Base-by-base conservation (phyloP, 495 filamentous ascomycete species). In the Haplographium delicatum region DNA sequence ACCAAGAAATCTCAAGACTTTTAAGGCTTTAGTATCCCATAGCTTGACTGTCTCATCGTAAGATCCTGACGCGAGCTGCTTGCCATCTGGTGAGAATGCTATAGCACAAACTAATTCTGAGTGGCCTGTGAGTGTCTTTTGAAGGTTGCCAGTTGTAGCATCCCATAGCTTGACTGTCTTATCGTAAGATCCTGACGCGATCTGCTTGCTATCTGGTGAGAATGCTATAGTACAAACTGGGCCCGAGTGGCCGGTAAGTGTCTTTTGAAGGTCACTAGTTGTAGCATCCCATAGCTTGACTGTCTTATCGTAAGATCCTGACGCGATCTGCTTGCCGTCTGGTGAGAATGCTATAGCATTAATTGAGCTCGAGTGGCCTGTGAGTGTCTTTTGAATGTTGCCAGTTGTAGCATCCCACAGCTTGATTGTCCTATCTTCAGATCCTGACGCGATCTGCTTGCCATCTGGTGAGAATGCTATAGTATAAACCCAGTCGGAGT, bases 401-500 rank as follows among this genome's bases (percentile, higher is more conserved):
- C 5, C 91, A 4, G 20, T 20, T 22, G 6, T 4, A 22, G 44
- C 31, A 19, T 48, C 44, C 81, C 87, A 97, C 41, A 95, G 70
- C 25, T 90, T 79, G 28, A 89, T 67, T 1, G 80, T 85, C 39
- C 79, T 70, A 61, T 95, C 90, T 59, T 95, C 95, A 4, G 83
- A 87, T 10, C 84, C 91, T 20, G 82, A 87, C 16, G 96, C 87
- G 25, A 96, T 79, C 62, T 94, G 89, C 65, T 94, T 83, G 47
- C 91, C 91, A 0, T 90, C 95, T 1, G 56, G 43, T n/a, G 53
- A 58, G 59, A 61, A 62, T 23, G 54, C 53, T 34, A 62, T 44
- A 22, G 54, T 30, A 6, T 18, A 31, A 22, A 64, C 58, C 18
- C 15, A 23, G 13, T 43, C 47, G 4, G 37, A 50, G 37, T 56